phyloP scores from a whole-genome alignment of 306 rosid genomes.

The Prunus fruticosa region DNA sequence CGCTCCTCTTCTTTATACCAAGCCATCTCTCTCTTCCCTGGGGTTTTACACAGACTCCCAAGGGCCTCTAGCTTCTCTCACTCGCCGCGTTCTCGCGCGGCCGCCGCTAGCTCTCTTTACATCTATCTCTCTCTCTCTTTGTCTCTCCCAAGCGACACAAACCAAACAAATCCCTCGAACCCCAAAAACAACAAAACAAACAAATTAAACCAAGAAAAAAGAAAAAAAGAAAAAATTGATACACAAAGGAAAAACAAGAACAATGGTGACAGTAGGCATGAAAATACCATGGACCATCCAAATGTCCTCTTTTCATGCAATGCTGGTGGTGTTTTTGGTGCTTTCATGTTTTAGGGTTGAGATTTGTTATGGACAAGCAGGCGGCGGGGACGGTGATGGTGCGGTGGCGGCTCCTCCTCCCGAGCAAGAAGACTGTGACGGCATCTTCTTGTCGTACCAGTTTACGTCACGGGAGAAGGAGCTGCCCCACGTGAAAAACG shows the following conservation, averaged over 20 bases:
- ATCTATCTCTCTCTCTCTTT: background rate
- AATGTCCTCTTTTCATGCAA: background rate
- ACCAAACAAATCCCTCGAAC: background rate
- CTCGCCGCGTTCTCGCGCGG: slow-evolving; percentile 38
- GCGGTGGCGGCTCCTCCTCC: slow-evolving; percentile 27
- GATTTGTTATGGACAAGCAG: slow-evolving; percentile 39
- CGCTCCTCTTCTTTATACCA: slow-evolving; percentile 30
- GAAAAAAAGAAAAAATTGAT: background rate
- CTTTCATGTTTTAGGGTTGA: slow-evolving; percentile 11
- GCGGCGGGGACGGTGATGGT: background rate
- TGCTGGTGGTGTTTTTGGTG: slow-evolving; percentile 1
- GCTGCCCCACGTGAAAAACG: slow-evolving; percentile 55
- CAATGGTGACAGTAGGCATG: slow-evolving; percentile 24
- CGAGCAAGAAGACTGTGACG: slow-evolving; percentile 47
- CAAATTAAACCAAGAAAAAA: background rate
- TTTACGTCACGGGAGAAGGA: slow-evolving; percentile 44
- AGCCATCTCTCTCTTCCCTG: slow-evolving; percentile 17
- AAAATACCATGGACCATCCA: slow-evolving; percentile 18
- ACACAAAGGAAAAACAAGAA: background rate
- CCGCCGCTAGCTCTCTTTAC: slow-evolving; percentile 9
- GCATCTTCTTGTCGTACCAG: slow-evolving; percentile 62
- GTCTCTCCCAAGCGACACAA: background rate
- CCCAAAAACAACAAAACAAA: background rate
- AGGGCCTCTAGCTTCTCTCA: slow-evolving; percentile 1
- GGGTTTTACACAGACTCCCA: slow-evolving; percentile 27